Conservation (phyloP, 768 basidiomycete genomes). For the Trichaptum fuscoviolaceum region DNA sequence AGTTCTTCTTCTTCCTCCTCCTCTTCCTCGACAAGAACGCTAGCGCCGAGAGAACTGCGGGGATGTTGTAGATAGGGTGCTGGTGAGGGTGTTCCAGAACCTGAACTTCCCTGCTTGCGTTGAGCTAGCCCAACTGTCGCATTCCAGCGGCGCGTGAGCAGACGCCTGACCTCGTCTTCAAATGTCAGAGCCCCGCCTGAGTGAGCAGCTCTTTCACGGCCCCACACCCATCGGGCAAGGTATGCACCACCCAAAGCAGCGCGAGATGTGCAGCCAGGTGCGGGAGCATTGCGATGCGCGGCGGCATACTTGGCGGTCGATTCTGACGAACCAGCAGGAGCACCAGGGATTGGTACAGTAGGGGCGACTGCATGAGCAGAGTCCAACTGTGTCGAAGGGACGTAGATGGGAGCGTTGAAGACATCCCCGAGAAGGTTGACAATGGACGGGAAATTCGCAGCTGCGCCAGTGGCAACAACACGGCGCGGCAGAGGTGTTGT, state of each 20-base stretch:
- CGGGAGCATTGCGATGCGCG: constrained; percentile 71
- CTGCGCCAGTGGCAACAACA: constrained; percentile 70
- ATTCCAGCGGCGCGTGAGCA: constrained; percentile 72
- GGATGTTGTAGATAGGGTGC: constrained; percentile 54
- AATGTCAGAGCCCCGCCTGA: constrained; percentile 44
- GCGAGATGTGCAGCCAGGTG: constrained; percentile 60
- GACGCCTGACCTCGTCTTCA: constrained; percentile 72
- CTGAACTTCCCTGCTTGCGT: constrained; percentile 55
- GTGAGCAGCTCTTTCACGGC: constrained; percentile 44
- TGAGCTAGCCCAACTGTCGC: constrained; percentile 53
- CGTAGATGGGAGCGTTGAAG: constrained; percentile 76
- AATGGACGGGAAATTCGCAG: constrained; percentile 79
- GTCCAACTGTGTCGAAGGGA: constrained; percentile 72
- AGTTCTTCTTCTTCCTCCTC: constrained; percentile 62
- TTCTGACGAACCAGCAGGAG: constrained; percentile 5
- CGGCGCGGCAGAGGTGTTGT: constrained; percentile 56
- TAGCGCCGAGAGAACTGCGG: constrained; percentile 37
- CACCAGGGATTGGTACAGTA: not conserved
- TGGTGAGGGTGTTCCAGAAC: constrained; percentile 51
- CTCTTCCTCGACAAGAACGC: constrained; percentile 65
- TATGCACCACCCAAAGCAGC: constrained; percentile 73
- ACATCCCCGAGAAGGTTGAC: constrained; percentile 77
- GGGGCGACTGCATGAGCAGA: constrained; percentile 53
- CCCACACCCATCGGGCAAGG: constrained; percentile 84
- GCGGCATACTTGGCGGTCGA: constrained; percentile 17